phyloP scores from a whole-genome alignment of 495 filamentous ascomycete genomes.

The Hyaloscypha variabilis region DNA sequence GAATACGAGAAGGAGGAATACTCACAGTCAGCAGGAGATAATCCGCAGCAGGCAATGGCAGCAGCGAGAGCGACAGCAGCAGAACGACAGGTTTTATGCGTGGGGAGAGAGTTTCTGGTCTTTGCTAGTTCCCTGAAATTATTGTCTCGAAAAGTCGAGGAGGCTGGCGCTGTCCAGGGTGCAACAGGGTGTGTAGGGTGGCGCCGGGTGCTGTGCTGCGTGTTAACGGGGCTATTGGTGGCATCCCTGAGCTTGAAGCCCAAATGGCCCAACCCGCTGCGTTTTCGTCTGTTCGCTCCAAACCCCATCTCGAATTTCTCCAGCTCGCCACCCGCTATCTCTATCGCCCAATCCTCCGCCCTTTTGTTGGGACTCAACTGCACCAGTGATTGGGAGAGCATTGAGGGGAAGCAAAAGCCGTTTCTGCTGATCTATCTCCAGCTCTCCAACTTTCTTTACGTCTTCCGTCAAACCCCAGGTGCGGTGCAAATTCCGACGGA shows the following conservation, averaged over 20 bases:
- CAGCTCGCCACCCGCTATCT: constrained; percentile 19
- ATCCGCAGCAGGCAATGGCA: background rate
- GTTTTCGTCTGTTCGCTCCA: constrained; percentile 3
- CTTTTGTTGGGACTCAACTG: constrained; percentile 14
- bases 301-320: background rate
- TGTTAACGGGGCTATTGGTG: too few species aligned
- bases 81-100: background rate
- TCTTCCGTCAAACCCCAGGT: background rate
- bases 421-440: background rate
- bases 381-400: background rate
- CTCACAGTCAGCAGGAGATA: constrained; percentile 4
- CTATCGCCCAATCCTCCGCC: constrained; percentile 21
- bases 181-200: too few species aligned
- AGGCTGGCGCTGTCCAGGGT: constrained; percentile 3
- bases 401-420: background rate
- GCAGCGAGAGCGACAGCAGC: background rate
- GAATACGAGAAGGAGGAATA: background rate
- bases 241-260: background rate
- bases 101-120: background rate
- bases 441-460: background rate
- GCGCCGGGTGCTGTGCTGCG: background rate
- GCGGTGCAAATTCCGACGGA: background rate
- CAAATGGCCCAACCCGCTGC: too few species aligned
- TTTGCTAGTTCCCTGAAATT: constrained; percentile 15
- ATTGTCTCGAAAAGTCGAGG: constrained; percentile 23